These are phyloP conservation scores for Suillus ampliporus DNA, from an alignment of 768 basidiomycete species.

Conservation along the genomic window DNA sequence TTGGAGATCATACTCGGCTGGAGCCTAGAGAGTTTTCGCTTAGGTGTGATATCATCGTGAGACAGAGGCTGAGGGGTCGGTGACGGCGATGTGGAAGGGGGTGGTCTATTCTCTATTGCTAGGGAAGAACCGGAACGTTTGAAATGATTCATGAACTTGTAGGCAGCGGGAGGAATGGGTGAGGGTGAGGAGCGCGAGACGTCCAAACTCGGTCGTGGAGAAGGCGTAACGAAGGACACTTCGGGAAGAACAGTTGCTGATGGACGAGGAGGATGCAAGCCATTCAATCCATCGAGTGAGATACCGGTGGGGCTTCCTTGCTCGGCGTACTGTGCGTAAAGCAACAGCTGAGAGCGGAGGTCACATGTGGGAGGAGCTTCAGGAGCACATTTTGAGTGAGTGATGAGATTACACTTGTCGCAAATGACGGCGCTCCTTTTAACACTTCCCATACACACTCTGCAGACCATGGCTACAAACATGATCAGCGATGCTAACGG, in stretches of 20 bases:
- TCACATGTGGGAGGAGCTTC: conserved; percentile 84
- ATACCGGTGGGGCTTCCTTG: conserved; percentile 60
- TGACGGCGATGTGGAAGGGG: conserved; percentile 36
- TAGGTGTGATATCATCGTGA: conserved; percentile 25
- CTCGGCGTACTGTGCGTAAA: conserved; percentile 81
- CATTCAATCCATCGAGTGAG: conserved; percentile 54
- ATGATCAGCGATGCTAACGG: conserved; percentile 13
- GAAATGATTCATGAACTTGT: conserved; percentile 69
- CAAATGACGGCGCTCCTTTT: conserved; percentile 91
- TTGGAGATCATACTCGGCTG: conserved; percentile 41
- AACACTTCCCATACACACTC: conserved; percentile 78
- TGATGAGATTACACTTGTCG: conserved; percentile 87
- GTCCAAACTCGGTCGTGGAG: conserved; percentile 57
- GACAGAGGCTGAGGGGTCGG: conserved; percentile 29
- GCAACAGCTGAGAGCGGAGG: conserved; percentile 77
- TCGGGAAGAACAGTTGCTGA: conserved; percentile 60
- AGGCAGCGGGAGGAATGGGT: conserved; percentile 59
- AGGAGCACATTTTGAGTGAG: conserved; percentile 76
- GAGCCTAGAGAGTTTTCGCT: conserved; percentile 43
- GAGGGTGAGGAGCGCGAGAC: conserved; percentile 36
- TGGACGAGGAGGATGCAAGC: conserved; percentile 8
- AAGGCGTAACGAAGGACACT: conserved; percentile 54
- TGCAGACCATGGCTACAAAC: conserved; percentile 78
- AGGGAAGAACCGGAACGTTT: conserved; percentile 68
- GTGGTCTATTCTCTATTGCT: conserved; percentile 45